These are phyloP conservation scores for Ambrosiella cleistominuta DNA, from an alignment of 2,329 filamentous ascomycete species.

Conservation along the genomic window DNA sequence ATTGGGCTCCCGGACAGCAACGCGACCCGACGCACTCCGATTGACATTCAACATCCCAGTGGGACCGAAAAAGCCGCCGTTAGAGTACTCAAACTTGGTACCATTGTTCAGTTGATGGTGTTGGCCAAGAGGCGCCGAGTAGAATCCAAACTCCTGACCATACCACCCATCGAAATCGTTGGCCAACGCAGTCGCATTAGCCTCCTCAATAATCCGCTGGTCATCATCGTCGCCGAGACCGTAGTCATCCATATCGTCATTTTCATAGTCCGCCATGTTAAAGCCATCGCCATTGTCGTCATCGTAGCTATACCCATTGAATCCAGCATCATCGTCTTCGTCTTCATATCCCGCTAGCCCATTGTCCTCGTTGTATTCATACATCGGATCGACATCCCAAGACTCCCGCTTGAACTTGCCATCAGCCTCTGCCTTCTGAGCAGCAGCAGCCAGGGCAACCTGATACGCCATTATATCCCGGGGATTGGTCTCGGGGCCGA, in stretches of 20 bases:
- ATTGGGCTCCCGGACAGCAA: conserved; percentile 69
- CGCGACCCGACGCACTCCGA: conserved; percentile 54
- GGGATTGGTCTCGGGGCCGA: conserved; percentile 10
- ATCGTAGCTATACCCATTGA: conserved; percentile 29
- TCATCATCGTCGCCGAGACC: conserved; percentile 59
- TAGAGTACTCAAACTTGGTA: conserved; percentile 41
- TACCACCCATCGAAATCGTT: conserved; percentile 91
- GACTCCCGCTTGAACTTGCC: conserved; percentile 54
- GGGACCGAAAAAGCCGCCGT: conserved; percentile 79
- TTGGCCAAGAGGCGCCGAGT: conserved; percentile 40
- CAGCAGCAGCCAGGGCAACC: conserved; percentile 65
- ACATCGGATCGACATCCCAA: conserved; percentile 21
- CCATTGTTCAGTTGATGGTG: conserved; percentile 27
- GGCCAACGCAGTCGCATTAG: conserved; percentile 82
- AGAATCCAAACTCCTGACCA: conserved; percentile 92
- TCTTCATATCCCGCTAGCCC: conserved; percentile 5
- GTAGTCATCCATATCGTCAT: conserved; percentile 33
- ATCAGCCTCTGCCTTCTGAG: conserved; percentile 55
- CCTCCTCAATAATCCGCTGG: conserved; percentile 82
- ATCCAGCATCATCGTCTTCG: conserved; percentile 15
- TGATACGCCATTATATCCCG: conserved; percentile 50
- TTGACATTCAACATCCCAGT: conserved; percentile 38
- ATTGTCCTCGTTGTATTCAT: conserved; percentile 12
- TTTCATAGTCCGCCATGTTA: conserved; percentile 29
- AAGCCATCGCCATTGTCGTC: conserved; percentile 25